Conservation (phyloP, 805 yeast genomes). For the Cyberlindnera xishuangbannaensis region DNA sequence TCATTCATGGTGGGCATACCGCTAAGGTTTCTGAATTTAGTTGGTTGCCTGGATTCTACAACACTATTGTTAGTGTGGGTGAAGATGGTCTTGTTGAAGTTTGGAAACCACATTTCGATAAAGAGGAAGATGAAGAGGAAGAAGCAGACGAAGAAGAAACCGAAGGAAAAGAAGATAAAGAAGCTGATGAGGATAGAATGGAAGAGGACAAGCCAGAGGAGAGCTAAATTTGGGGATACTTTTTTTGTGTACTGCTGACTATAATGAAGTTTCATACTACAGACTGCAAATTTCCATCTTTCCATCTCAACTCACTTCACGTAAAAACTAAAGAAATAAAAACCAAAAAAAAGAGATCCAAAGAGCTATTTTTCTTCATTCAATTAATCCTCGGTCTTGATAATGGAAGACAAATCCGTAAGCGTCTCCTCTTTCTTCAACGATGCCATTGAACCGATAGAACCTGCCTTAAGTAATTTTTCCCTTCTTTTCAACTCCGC, state of each 20-base stretch:
- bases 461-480: constrained; percentile 35
- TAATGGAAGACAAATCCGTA: constrained; percentile 46
- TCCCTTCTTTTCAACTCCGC: constrained; percentile 59
- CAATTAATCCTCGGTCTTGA: constrained; percentile 18
- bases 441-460: constrained; percentile 20
- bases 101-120: constrained; percentile 47
- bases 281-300: no score
- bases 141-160: constrained; percentile 25
- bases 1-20: constrained; percentile 87
- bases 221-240: neutral
- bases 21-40: constrained; percentile 59
- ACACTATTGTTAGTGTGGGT: constrained; percentile 60
- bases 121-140: constrained; percentile 36
- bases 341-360: neutral
- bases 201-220: constrained; percentile 7
- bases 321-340: no score
- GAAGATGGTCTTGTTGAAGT: constrained; percentile 73
- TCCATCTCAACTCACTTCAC: no score
- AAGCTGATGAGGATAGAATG: constrained; percentile 11
- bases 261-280: no score
- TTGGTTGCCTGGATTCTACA: constrained; percentile 56
- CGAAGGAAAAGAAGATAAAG: constrained; percentile 10
- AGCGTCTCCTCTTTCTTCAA: constrained; percentile 47
- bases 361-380: neutral
- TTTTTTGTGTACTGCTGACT: no score